A percentile compares a stretch with the other conserved stretches of the same genome.
phyloP scores from a whole-genome alignment of 2,329 filamentous ascomycete genomes.

The Pseudohalonectria lignicola region DNA sequence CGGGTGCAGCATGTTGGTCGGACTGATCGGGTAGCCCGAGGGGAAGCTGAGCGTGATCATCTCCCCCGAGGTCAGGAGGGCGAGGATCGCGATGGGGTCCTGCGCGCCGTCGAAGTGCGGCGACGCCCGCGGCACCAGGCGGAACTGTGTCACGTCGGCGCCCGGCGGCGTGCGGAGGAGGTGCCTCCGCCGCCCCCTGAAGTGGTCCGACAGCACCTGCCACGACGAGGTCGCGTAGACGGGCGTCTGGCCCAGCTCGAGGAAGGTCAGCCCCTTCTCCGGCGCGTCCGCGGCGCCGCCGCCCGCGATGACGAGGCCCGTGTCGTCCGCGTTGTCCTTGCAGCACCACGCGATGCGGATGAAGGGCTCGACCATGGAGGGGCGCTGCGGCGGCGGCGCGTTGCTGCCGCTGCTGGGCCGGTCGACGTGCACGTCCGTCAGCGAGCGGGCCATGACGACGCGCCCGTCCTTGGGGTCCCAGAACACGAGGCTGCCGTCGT shows the following conservation, averaged over 20 bases:
- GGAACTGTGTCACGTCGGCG: slow-evolving; percentile 68
- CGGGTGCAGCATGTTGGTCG: slow-evolving; percentile 85
- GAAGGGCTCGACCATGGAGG: slow-evolving; percentile 60
- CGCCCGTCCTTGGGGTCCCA: slow-evolving; percentile 90
- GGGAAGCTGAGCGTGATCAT: slow-evolving; percentile 86
- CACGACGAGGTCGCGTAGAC: slow-evolving; percentile 86
- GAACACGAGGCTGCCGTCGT: slow-evolving; percentile 84
- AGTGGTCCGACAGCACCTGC: slow-evolving; percentile 70
- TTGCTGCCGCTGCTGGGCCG: slow-evolving; percentile 27
- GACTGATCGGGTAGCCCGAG: slow-evolving; percentile 79
- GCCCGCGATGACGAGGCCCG: slow-evolving; percentile 75
- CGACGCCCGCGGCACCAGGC: slow-evolving; percentile 68
- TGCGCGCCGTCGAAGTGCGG: slow-evolving; percentile 82
- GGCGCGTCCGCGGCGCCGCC: slow-evolving; percentile 58
- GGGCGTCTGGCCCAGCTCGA: slow-evolving; percentile 82
- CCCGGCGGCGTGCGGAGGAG: slow-evolving; percentile 67
- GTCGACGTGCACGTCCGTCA: slow-evolving; percentile 65
- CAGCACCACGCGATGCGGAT: slow-evolving; percentile 83
- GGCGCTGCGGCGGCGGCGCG: slow-evolving; percentile 26
- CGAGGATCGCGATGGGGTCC: slow-evolving; percentile 79
- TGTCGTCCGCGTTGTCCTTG: slow-evolving; percentile 89
- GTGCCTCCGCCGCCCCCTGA: slow-evolving; percentile 63
- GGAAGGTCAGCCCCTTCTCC: slow-evolving; percentile 71
- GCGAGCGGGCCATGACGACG: slow-evolving; percentile 70
- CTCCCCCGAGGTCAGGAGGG: slow-evolving; percentile 75